These are phyloP conservation scores for Fraxinus albicans DNA, from an alignment of 305 asterid genomes.

Conservation along the genomic window DNA sequence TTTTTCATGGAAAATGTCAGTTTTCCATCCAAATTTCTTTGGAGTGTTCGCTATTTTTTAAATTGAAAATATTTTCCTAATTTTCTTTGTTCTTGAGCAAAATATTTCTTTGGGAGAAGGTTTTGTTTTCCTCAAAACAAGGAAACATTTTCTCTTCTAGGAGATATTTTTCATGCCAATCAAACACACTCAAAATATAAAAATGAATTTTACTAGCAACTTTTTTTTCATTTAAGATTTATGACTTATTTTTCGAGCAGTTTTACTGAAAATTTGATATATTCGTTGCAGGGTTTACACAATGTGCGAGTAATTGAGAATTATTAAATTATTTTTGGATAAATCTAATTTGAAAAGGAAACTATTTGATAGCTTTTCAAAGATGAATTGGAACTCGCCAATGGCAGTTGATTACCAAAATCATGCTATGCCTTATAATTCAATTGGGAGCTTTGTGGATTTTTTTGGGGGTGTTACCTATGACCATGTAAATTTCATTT, in stretches of 20 bases:
- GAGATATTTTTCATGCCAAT: too few relatives aligned
- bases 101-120: too few relatives aligned
- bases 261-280: neutral
- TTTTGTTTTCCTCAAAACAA: too few relatives aligned
- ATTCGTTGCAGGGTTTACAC: conserved; percentile 24
- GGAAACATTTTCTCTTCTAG: too few relatives aligned
- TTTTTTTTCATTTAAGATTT: neutral
- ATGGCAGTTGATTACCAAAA: conserved; percentile 63
- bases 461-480: conserved; percentile 85
- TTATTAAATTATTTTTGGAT: neutral
- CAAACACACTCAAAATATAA: neutral
- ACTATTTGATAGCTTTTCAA: neutral
- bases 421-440: conserved; percentile 73
- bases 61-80: too few relatives aligned
- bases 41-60: too few relatives aligned
- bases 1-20: too few relatives aligned
- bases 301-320: conserved; percentile 23
- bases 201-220: neutral
- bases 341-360: neutral
- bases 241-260: neutral
- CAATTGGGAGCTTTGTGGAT: conserved; percentile 84
- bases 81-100: too few relatives aligned
- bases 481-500: conserved; percentile 81
- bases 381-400: conserved; percentile 79
- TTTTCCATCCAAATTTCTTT: too few relatives aligned